Evolutionary conservation across 306 rosid genomes (phyloP).

Genomic region (Inga leiocalycina): DNA sequence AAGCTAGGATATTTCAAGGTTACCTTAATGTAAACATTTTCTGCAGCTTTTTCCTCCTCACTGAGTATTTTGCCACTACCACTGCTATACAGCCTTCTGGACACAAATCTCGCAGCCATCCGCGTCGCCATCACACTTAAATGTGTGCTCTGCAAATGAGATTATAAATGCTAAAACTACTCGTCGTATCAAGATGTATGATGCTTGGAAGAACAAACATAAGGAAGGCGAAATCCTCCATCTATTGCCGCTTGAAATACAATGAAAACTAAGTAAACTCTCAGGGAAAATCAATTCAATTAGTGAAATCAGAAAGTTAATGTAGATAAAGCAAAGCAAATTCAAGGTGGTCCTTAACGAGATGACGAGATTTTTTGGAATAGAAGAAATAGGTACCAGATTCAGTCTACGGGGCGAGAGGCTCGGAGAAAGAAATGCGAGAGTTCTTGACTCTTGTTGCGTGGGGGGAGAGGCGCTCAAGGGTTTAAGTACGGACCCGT

Average conservation of each 20-base stretch:
- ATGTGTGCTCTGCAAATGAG: slow-evolving; percentile 30
- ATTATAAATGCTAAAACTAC: neutral
- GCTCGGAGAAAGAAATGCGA: neutral
- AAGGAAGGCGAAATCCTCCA: neutral
- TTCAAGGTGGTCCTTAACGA: neutral
- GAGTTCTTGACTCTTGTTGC: neutral
- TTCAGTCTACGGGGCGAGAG: neutral
- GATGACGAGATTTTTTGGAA: neutral
- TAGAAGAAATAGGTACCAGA: slow-evolving; percentile 6
- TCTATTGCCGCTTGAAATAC: neutral
- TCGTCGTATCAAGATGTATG: neutral
- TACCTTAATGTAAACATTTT: slow-evolving; percentile 81
- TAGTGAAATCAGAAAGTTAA: neutral
- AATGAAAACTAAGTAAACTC: neutral
- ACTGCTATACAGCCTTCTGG: slow-evolving; percentile 75
- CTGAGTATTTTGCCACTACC: slow-evolving; percentile 78
- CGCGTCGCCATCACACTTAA: slow-evolving; percentile 65
- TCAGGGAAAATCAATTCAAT: neutral
- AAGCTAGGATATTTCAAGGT: neutral
- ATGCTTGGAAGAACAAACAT: neutral
- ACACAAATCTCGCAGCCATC: slow-evolving; percentile 53
- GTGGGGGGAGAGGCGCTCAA: neutral
- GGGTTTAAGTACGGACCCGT: slow-evolving; percentile 8
- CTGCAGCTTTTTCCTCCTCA: slow-evolving; percentile 89
- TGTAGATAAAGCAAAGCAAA: neutral